Evolutionary conservation across 176 grass and related monocot species (phyloP).

Genomic region (Poa annua): DNA sequence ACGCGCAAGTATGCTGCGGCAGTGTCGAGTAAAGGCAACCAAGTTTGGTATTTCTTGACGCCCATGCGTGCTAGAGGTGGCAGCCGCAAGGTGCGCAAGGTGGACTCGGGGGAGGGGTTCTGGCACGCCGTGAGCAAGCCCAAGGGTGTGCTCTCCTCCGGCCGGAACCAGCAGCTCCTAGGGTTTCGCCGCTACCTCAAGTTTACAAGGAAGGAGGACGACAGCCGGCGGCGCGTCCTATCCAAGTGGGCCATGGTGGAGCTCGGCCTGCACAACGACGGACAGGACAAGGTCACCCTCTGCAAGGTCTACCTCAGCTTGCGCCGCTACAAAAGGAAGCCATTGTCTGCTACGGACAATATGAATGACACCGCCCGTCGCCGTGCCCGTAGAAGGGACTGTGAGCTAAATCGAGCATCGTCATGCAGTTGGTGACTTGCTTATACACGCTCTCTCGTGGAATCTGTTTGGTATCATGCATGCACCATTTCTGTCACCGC

Average conservation of each 20-base stretch:
- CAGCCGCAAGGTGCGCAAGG: slow-evolving; percentile 44
- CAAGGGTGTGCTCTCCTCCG: not conserved
- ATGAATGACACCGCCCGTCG: no score
- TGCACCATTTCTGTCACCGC: no score
- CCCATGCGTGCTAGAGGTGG: slow-evolving; percentile 33
- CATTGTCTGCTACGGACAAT: no score
- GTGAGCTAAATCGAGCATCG: no score
- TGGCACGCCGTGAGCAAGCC: slow-evolving; percentile 47
- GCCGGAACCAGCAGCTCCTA: not conserved
- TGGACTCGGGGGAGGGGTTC: slow-evolving; percentile 36
- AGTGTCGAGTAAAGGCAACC: slow-evolving; percentile 22
- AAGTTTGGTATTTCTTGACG: slow-evolving; percentile 53
- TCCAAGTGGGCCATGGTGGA: slow-evolving; percentile 47
- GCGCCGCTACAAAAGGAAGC: not conserved
- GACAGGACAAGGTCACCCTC: slow-evolving; percentile 9
- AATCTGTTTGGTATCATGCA: no score
- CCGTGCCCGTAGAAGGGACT: no score
- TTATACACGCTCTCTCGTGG: no score
- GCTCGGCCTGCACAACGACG: slow-evolving; percentile 39
- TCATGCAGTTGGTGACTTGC: no score
- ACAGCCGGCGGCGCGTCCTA: slow-evolving; percentile 18
- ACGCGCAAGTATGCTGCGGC: not conserved
- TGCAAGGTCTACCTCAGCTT: slow-evolving; percentile 53
- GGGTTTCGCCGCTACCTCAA: slow-evolving; percentile 42
- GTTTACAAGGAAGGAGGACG: slow-evolving; percentile 31